A percentile compares a stretch with the other conserved stretches of the same genome.
These are phyloP conservation scores for Pleurotus salmoneostramineus DNA, from an alignment of 768 basidiomycete species.

Conservation along the genomic window DNA sequence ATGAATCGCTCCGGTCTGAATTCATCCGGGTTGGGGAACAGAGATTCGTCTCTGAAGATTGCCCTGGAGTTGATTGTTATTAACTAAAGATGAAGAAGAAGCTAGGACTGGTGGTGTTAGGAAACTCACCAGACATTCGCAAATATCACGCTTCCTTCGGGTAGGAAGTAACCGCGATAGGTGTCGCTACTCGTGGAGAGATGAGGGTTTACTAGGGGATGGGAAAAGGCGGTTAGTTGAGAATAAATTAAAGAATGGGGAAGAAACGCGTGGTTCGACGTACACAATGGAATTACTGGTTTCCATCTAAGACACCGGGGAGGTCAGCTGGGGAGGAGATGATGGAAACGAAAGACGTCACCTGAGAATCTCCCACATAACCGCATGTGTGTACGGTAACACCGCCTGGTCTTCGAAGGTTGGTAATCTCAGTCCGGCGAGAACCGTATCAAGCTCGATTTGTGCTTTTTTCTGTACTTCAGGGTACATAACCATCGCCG, in stretches of 20 bases:
- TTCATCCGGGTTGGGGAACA: slow-evolving; percentile 6
- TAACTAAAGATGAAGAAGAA: background rate
- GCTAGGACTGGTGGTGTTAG: background rate
- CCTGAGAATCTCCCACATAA: slow-evolving; percentile 34
- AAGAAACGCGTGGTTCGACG: background rate
- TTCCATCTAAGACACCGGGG: background rate
- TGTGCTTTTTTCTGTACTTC: slow-evolving; percentile 14
- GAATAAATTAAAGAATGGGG: background rate
- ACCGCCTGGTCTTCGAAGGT: slow-evolving; percentile 9
- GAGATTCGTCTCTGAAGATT: slow-evolving; percentile 11
- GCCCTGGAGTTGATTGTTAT: slow-evolving; percentile 9
- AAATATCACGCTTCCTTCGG: background rate
- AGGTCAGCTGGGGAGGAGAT: background rate
- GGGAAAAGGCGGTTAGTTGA: background rate
- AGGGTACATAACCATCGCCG: slow-evolving; percentile 15
- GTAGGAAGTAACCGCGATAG: background rate
- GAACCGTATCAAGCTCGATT: slow-evolving; percentile 15
- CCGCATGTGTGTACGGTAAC: slow-evolving; percentile 30
- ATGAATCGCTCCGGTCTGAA: too few species aligned
- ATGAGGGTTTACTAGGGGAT: background rate
- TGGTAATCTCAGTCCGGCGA: slow-evolving; percentile 15
- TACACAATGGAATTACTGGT: background rate
- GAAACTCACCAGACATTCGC: background rate
- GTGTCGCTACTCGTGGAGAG: background rate
- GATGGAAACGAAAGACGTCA: slow-evolving; percentile 5